These are phyloP conservation scores for Mycena filopes DNA, from an alignment of 768 basidiomycete species.

Conservation along the genomic window DNA sequence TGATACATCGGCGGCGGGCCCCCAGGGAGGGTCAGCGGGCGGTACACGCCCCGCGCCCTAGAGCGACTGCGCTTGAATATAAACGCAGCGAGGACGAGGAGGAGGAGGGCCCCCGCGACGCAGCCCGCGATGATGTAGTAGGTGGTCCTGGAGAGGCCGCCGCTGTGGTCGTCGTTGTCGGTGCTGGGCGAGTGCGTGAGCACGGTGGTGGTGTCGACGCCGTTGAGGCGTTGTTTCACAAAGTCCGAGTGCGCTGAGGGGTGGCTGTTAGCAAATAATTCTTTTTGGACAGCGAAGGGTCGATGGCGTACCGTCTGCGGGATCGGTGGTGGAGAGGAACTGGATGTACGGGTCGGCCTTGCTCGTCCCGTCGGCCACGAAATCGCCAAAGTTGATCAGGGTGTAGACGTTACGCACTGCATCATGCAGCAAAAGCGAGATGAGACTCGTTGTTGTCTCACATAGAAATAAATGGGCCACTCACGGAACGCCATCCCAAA, in stretches of 20 bases:
- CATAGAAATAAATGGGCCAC: too few relatives aligned
- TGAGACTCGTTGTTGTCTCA: too few relatives aligned
- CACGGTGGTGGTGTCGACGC: slow-evolving; percentile 55
- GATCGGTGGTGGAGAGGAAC: slow-evolving; percentile 68
- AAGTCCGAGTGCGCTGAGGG: slow-evolving; percentile 70
- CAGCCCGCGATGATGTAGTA: slow-evolving; percentile 26
- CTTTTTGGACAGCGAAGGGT: not conserved
- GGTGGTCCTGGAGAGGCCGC: slow-evolving; percentile 8
- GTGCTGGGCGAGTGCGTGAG: slow-evolving; percentile 10
- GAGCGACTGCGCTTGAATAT: slow-evolving; percentile 7
- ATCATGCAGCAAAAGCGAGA: too few relatives aligned
- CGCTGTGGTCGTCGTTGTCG: not conserved
- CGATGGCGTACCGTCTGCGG: slow-evolving; percentile 36
- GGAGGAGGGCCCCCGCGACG: slow-evolving; percentile 15
- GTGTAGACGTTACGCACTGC: slow-evolving; percentile 82
- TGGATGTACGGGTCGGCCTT: slow-evolving; percentile 75
- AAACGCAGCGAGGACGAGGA: slow-evolving; percentile 3
- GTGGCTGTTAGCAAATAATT: not conserved
- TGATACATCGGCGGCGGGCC: slow-evolving; percentile 23
- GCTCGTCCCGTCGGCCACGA: slow-evolving; percentile 61
- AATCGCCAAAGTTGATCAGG: slow-evolving; percentile 77
- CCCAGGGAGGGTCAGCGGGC: slow-evolving; percentile 23
- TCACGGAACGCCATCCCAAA: slow-evolving; percentile 83
- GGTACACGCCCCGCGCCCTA: slow-evolving; percentile 12
- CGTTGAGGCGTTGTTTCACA: slow-evolving; percentile 67